phyloP scores from a whole-genome alignment of 345 rosid genomes.

The Eucalyptus polyanthemos region DNA sequence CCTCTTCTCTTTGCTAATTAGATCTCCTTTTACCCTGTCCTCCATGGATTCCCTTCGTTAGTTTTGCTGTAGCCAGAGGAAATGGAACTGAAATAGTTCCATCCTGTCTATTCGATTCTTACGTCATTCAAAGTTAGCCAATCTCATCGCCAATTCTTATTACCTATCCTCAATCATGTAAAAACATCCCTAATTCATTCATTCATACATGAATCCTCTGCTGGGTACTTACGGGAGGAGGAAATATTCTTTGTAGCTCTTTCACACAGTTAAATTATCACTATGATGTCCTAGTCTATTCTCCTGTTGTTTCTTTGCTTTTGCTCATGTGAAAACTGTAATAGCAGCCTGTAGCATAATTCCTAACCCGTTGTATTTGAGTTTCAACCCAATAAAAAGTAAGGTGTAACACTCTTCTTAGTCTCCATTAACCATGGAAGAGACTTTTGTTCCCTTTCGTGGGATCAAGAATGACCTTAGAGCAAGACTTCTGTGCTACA shows the following conservation, averaged over 20 bases:
- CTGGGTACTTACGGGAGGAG: neutral
- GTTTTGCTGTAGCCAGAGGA: neutral
- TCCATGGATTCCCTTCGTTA: neutral
- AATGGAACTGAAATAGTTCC: conserved; percentile 10
- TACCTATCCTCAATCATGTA: conserved; percentile 9
- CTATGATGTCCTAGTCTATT: conserved; percentile 1
- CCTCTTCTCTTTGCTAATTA: conserved; percentile 11
- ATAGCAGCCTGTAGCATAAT: neutral
- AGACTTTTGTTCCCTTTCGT: conserved; percentile 69
- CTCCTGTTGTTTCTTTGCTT: conserved; percentile 11
- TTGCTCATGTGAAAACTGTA: neutral
- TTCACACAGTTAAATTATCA: neutral
- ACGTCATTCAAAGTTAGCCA: conserved; percentile 1
- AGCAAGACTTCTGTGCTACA: conserved; percentile 62
- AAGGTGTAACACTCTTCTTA: neutral
- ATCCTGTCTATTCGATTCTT: conserved; percentile 22
- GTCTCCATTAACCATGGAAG: conserved; percentile 36
- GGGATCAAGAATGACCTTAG: conserved; percentile 67
- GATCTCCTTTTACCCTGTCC: neutral
- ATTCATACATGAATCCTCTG: neutral
- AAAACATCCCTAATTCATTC: conserved; percentile 1
- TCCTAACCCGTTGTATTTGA: neutral
- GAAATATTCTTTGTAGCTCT: neutral
- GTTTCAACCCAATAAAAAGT: neutral
- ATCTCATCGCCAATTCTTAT: neutral